Percentiles rank a stretch among this genome's conserved stretches.
phyloP scores from a whole-genome alignment of 225 moss, liverwort and hornwort species.

The Climacium dendroides region DNA sequence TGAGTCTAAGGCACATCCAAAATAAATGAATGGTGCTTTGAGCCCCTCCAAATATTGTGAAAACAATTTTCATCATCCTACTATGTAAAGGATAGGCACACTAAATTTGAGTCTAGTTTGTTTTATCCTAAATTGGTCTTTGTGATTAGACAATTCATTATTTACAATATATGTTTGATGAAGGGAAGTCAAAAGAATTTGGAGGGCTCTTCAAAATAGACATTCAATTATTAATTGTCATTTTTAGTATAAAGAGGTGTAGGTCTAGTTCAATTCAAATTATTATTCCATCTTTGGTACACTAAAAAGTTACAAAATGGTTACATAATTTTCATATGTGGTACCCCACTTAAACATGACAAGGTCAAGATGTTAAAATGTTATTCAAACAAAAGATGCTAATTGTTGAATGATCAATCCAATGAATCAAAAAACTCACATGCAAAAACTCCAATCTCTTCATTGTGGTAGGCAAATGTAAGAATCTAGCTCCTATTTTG shows the following conservation, averaged over 20 bases:
- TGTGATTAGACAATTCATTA: neutral
- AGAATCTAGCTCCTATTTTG: accelerated
- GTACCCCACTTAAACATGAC: neutral
- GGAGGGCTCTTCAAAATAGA: neutral
- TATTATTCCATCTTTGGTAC: accelerated
- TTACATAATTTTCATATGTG: accelerated
- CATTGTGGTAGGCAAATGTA: accelerated
- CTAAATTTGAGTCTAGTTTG: accelerated
- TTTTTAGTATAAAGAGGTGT: accelerated
- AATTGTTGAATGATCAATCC: neutral
- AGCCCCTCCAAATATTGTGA: accelerated
- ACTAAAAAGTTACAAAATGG: neutral
- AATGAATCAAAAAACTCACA: accelerated
- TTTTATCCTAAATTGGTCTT: neutral
- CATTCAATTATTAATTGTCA: accelerated
- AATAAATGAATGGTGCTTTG: neutral
- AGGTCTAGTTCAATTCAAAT: no score
- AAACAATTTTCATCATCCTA: no score
- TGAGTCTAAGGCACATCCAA: accelerated
- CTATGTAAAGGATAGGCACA: accelerated
- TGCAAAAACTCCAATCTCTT: neutral
- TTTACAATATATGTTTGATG: neutral
- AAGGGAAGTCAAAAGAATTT: accelerated
- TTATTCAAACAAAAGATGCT: neutral
- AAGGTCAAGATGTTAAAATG: neutral